Evolutionary conservation across 1,284 basidiomycete species (phyloP).

Genomic region (Melampsora abietis-canadensis): DNA sequence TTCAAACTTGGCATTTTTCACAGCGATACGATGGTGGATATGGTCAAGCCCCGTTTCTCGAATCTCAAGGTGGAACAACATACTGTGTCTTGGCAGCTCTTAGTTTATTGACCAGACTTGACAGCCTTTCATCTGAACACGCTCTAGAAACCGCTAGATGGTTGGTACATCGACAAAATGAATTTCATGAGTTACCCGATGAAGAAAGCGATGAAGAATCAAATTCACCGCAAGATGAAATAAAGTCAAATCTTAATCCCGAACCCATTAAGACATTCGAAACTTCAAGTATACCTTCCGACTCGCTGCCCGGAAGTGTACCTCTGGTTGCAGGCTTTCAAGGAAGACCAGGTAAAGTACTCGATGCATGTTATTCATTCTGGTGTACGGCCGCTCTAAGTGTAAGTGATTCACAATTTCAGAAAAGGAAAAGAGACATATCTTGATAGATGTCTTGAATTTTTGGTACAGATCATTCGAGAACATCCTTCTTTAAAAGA

Average conservation of each 20-base stretch:
- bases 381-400: slow-evolving; percentile 79
- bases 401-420: slow-evolving; percentile 56
- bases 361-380: slow-evolving; percentile 90
- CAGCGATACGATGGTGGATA: slow-evolving; percentile 94
- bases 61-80: slow-evolving; percentile 88
- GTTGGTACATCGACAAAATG: slow-evolving; percentile 57
- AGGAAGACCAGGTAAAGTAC: slow-evolving; percentile 76
- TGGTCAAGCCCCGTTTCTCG: slow-evolving; percentile 72
- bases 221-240: not conserved
- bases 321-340: slow-evolving; percentile 63
- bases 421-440: not conserved
- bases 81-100: slow-evolving; percentile 83
- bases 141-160: slow-evolving; percentile 65
- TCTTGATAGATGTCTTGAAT: not conserved
- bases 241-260: not conserved
- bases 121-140: slow-evolving; percentile 56
- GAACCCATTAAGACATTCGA: not conserved
- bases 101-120: slow-evolving; percentile 56
- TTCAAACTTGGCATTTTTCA: not conserved
- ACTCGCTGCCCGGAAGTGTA: not conserved
- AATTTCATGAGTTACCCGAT: not conserved
- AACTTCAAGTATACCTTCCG: not conserved
- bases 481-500: not conserved
- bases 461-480: not conserved
- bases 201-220: not conserved